phyloP scores from a whole-genome alignment of 176 grass and related monocot genomes.

The Saccharum officinarum region DNA sequence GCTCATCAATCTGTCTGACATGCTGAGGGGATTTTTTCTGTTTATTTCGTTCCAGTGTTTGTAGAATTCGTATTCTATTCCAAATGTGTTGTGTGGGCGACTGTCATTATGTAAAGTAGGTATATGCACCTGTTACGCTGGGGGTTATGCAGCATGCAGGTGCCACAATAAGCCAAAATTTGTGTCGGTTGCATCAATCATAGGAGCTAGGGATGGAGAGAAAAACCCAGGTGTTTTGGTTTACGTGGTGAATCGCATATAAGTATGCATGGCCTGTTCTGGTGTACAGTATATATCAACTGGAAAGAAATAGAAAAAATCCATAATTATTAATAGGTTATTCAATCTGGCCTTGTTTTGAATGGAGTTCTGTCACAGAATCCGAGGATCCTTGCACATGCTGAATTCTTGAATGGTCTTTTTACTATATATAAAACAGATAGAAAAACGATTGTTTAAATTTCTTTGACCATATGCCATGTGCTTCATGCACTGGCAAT shows the following conservation, averaged over 20 bases:
- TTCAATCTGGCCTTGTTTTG: not conserved
- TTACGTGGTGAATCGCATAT: not conserved
- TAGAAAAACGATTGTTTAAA: slow-evolving; percentile 5
- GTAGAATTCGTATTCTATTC: not conserved
- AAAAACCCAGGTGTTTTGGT: not conserved
- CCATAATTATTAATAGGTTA: not conserved
- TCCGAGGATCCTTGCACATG: slow-evolving; percentile 17
- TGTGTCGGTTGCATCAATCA: not conserved
- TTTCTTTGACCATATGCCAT: slow-evolving; percentile 13
- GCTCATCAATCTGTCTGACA: not conserved
- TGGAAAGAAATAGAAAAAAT: slow-evolving; percentile 9
- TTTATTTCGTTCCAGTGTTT: not conserved
- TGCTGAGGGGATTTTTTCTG: not conserved
- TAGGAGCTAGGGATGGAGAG: not conserved
- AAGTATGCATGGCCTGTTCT: not conserved
- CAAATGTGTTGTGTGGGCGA: not conserved
- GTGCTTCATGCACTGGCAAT: slow-evolving; percentile 20
- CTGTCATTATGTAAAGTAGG: slow-evolving; percentile 5
- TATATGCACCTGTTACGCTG: not conserved
- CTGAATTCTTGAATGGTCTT: not conserved
- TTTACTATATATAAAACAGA: not conserved
- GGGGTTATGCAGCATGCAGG: not conserved
- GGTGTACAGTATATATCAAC: not conserved
- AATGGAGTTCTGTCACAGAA: not conserved
- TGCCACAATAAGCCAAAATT: not conserved